Evolutionary conservation across 768 basidiomycete genomes (phyloP), one percentile per base, ranked within the genome.

Genomic region (Calocybe indica): DNA sequence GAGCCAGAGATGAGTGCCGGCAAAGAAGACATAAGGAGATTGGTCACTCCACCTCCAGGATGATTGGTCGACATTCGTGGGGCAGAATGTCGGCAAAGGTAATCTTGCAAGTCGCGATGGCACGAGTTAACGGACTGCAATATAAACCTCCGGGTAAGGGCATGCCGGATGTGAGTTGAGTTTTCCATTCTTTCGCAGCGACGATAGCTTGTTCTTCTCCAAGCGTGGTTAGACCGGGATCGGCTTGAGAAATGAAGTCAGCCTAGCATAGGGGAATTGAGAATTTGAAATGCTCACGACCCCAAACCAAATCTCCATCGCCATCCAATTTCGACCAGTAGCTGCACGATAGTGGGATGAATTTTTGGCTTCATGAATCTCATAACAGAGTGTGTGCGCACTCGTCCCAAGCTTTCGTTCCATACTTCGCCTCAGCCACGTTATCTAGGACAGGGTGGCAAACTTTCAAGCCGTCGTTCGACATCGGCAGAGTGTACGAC

Each of bases 301-400:
- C 88, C 88, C 88, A 91, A 1, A 64, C 64, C 4, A 87, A 62
- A 45, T 84, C 75, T 9, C 68, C 82, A 52, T 91, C 83, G 0
- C 81, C 82, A 41, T 84, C 63, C 7, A 81, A 58, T 55, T 74
- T 81, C 2, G 82, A 73, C 79, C 79, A 88, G 53, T 82, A 59
- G 8, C 85, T 86, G 46, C 11, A 36, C 46, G n/a, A 32, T 28
- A 35, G 38, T 22, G 22, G 22, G 22, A 22, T 22, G 22, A 22
- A 22, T 22, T 22, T 22, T 22, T 22, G 22, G 22, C 22, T 29
- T 37, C 8, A 33, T 34, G 33, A 36, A 9, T 31, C 45, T n/a
- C 37, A 14, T 32, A 35, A 40, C 45, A 29, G n/a, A 43, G 36
- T 30, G 1, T 7, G 37, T 14, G 12, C 73, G 52, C 49, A 84